Evolutionary conservation across 768 basidiomycete species (phyloP).

Genomic region (Thelephora aurantiotincta): DNA sequence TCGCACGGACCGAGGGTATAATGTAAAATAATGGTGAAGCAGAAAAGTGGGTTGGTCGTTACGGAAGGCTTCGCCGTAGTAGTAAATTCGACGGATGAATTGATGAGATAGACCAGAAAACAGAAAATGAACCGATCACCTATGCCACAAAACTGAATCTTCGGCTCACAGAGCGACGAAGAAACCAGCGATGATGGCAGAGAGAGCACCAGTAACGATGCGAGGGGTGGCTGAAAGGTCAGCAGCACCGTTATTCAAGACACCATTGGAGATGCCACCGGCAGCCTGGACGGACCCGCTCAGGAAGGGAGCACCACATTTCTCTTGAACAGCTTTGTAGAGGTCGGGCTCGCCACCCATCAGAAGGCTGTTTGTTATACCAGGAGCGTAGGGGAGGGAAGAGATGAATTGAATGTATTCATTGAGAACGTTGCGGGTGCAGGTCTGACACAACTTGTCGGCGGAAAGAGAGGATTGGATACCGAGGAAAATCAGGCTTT

Average conservation of each 20-base stretch:
- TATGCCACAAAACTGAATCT: too few species aligned
- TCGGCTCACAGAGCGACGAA: not conserved
- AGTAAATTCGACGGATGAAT: too few species aligned
- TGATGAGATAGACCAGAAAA: too few species aligned
- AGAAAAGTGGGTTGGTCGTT: too few species aligned
- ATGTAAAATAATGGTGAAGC: too few species aligned
- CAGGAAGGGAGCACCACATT: constrained; percentile 65
- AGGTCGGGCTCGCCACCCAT: constrained; percentile 51
- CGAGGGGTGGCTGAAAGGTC: not conserved
- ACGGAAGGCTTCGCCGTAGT: too few species aligned
- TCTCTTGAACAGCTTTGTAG: constrained; percentile 43
- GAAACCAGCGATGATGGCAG: not conserved
- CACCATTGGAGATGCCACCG: constrained; percentile 33
- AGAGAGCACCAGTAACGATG: not conserved
- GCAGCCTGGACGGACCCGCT: constrained; percentile 54
- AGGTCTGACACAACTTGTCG: constrained; percentile 60
- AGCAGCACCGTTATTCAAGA: constrained; percentile 8
- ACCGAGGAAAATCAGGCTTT: constrained; percentile 76
- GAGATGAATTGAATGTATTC: constrained; percentile 71
- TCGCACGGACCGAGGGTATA: too few species aligned
- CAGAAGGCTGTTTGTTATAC: constrained; percentile 49
- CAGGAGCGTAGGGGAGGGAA: constrained; percentile 57
- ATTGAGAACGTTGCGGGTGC: constrained; percentile 65
- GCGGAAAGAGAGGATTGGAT: constrained; percentile 35
- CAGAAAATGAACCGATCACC: too few species aligned